Evolutionary conservation across 495 filamentous ascomycete genomes (phyloP), one percentile per base, ranked within the genome.

Genomic region (Aspergillus carlsbadensis): DNA sequence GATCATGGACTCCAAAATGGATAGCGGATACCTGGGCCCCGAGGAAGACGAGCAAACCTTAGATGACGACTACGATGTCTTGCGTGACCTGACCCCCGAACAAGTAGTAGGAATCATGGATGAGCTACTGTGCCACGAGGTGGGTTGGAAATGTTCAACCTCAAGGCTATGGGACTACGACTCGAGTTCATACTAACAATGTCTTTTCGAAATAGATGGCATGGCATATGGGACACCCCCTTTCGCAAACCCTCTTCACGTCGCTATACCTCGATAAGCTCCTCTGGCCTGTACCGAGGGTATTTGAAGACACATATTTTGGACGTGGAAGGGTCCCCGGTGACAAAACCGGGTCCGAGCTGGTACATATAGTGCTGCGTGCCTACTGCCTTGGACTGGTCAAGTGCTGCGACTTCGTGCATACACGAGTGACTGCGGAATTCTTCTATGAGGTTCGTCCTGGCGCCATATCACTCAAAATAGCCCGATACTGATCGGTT

Each of bases 1-100:
- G 94, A 93, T 98, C 56, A 96, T 96, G 92, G 94, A 98, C 65
- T 85, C 87, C 0, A 98, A 97, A 70, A 98, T 98, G 94, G 94
- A 98, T 66, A 96, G 90, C 65, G 94, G 94, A 29, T 89, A 85
- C 61, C 70, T 94, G 14, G 80, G 79, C 11, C 81, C 86, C 10
- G 90, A 84, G 39, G 90, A 96, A 61, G 86, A 71, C 36, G 74
- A 66, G 55, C 65, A 75, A 54, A 70, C 73, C 52, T 78, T 96
- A 6, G 88, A 96, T 57, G 87, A 93, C 48, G 84, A 89, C 58
- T 98, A 96, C 75, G 89, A 98, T 70, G 81, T 90, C 51, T 78
- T 83, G 52, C 74, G 79, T 54, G 75, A 81, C 44, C 72, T 97
- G 29, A 72, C 83, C 42, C 88, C 92, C 6, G 83, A 87, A 64